Evolutionary conservation across 306 rosid genomes (phyloP).

Genomic region (Rosa persica): DNA sequence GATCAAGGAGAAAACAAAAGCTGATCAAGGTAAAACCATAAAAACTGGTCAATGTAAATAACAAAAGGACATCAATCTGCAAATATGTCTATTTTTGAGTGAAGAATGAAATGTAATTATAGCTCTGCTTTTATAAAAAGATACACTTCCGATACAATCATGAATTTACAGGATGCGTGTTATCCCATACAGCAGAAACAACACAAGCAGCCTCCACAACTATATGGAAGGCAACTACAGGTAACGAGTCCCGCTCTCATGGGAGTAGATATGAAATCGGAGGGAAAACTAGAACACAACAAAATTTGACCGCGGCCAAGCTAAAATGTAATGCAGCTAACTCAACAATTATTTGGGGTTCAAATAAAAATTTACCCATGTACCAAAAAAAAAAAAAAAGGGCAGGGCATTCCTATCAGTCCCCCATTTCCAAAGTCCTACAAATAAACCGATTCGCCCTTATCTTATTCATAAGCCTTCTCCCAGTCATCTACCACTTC

Average conservation of each 20-base stretch:
- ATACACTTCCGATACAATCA: not conserved
- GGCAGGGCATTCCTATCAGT: slow-evolving; percentile 8
- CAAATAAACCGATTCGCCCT: slow-evolving; percentile 9
- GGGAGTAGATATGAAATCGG: not conserved
- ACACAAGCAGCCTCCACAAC: not conserved
- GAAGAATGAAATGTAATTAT: not conserved
- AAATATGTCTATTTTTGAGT: not conserved
- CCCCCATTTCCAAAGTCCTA: slow-evolving; percentile 19
- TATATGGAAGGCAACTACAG: not conserved
- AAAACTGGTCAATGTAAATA: not conserved
- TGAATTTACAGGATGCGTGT: not conserved
- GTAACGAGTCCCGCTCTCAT: not conserved
- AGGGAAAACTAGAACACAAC: not conserved
- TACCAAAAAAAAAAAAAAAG: slow-evolving; percentile 18
- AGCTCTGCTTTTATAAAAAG: not conserved
- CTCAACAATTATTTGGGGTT: not conserved
- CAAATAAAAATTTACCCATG: slow-evolving; percentile 20
- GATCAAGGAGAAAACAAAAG: not conserved
- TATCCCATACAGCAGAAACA: not conserved
- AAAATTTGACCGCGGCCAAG: not conserved
- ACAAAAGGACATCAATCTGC: not conserved
- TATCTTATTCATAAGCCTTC: slow-evolving; percentile 56
- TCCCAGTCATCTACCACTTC: slow-evolving; percentile 95
- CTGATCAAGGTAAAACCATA: not conserved
- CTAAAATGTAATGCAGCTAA: not conserved